Percentiles rank a stretch among this genome's conserved stretches.
Conservation (phyloP, 2,329 filamentous ascomycete species). For the Colletotrichum sublineola region DNA sequence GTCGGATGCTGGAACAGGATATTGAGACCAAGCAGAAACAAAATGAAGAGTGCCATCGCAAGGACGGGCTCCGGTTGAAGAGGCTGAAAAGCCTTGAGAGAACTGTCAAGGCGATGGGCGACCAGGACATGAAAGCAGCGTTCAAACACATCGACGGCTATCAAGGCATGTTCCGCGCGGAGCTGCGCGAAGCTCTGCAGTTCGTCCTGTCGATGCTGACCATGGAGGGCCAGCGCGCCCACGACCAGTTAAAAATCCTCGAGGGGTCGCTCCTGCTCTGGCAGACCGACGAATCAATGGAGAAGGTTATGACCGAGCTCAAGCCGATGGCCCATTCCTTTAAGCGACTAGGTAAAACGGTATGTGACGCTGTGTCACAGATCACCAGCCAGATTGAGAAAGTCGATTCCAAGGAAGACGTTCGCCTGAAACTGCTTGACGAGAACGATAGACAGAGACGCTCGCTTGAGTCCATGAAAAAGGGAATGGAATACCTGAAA, state of each 20-base stretch:
- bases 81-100: not conserved
- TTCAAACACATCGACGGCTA: conserved; percentile 25
- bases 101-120: not conserved
- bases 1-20: not conserved
- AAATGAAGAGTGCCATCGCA: not conserved
- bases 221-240: not conserved
- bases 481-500: conserved; percentile 1
- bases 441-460: not conserved
- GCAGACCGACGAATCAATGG: not conserved
- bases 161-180: conserved; percentile 18
- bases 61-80: not conserved
- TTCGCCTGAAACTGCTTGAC: not conserved
- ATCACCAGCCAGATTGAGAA: not conserved
- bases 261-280: not conserved
- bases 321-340: conserved; percentile 1
- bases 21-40: not conserved
- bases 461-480: not conserved
- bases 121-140: conserved; percentile 12
- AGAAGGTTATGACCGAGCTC: conserved; percentile 8
- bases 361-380: not conserved
- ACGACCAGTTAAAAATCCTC: conserved; percentile 11
- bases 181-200: conserved; percentile 10
- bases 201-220: conserved; percentile 13
- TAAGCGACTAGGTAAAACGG: not conserved
- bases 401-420: not conserved